Evolutionary conservation across 2,329 filamentous ascomycete genomes (phyloP), one percentile per base, ranked within the genome.

Genomic region (Fusarium euwallaceae): DNA sequence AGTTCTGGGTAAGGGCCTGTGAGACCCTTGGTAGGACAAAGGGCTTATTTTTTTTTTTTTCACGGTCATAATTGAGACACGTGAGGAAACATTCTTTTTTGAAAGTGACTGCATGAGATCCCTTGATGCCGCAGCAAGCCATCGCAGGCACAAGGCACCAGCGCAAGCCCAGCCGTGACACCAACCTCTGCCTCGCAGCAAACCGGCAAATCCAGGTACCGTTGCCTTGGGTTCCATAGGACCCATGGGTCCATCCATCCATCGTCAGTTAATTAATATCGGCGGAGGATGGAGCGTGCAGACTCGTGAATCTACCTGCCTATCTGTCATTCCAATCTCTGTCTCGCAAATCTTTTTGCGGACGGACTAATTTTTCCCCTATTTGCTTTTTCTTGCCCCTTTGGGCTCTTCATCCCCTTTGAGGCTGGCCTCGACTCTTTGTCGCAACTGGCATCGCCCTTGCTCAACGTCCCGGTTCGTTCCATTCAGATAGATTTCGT

Each of bases 391-490:
- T 48, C 55, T 66, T 70, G 34, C 53, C 56, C 67, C 59, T 69
- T 62, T 67, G 64, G 27, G 43, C 22, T 55, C 34, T 64, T 53
- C 14, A 37, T 56, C 22, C 59, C 59, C 70, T 60, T 67, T 56
- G 51, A 67, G 48, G 55, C 48, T 55, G 41, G 41, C 43, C 64
- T 62, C 61, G 53, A 70, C 60, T 72, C 32, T 53, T 53, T 45
- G 60, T 67, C 66, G 63, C 66, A 67, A 73, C 74, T 69, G 61
- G 75, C 69, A 78, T 78, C 64, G 68, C 67, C 75, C 70, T 67
- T 64, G 68, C 69, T 64, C 56, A 53, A 39, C 51, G 59, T 43
- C 43, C 64, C 36, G 58, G 29, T 48, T 62, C 63, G 55, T 55
- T 65, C 63, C 64, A 71, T 61, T 45, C 64, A 71, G 61, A 74